Evolutionary conservation across 345 rosid species (phyloP), one percentile per base, ranked within the genome.

Genomic region (Syzygium aromaticum): DNA sequence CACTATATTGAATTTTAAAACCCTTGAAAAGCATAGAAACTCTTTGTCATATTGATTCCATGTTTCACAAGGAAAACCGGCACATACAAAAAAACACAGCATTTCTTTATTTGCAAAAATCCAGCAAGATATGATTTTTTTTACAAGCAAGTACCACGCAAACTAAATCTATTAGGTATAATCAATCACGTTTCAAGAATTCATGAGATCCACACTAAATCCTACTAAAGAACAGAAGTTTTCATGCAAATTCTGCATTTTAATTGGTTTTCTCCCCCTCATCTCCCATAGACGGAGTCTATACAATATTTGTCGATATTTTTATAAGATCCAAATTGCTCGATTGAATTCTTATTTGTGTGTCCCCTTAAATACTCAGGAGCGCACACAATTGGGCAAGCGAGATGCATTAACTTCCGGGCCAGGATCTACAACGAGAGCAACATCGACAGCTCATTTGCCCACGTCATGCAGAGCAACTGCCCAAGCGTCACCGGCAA

Each of bases 331-430:
- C 30, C 73, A 61, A 61, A 61, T 61, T n/a, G n/a, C 73, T 61
- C 9, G 16, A n/a, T n/a, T 15, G 2, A 61, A 61, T 61, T n/a
- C 38, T 61, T 73, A 33, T 73, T 73, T 33, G 23, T 5, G 21
- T 73, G 80, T 40, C 80, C 27, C 19, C 49, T 38, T 21, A 73
- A 73, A 73, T 38, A 10, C 80, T 38, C 46, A 73, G 80, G 80
- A 21, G 90, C 94, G 33, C 95, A 94, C 52, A 91, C 95, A 25
- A 89, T 94, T 5, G 95, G 95, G 28, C 94, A 91, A 89, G 95
- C 95, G 61, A 90, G 86, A 52, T 93, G 95, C 54, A 30, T 16
- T 2, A 90, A 93, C 10, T 94, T 93, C 87, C 89, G 86, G 49
- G 88, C 56, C 7, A 89, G 95, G 87, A 88, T 93, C 63, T 92